Conservation (phyloP, 1,284 basidiomycete genomes). For the Phylloboletellus chloephorus region DNA sequence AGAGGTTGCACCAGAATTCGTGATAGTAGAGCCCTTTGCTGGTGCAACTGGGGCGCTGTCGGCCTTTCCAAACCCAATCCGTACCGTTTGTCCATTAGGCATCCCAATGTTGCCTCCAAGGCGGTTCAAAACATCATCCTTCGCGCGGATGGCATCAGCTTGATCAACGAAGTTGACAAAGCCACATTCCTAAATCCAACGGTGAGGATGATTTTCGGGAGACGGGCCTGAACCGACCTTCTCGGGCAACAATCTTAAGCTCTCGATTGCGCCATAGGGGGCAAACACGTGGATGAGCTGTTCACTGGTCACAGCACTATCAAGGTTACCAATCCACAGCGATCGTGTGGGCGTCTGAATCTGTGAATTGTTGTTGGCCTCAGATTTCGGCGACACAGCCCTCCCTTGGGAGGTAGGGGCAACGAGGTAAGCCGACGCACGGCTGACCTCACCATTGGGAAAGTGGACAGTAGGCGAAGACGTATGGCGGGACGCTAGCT, state of each 20-base stretch:
- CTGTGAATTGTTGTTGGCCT: constrained; percentile 58
- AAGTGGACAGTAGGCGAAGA: constrained; percentile 65
- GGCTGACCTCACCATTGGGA: constrained; percentile 54
- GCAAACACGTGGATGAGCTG: constrained; percentile 94
- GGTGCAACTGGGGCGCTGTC: constrained; percentile 89
- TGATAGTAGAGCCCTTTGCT: constrained; percentile 62
- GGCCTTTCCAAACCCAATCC: constrained; percentile 96
- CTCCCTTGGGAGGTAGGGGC: constrained; percentile 63
- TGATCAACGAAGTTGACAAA: constrained; percentile 98
- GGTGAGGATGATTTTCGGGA: constrained; percentile 8
- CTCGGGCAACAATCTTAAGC: constrained; percentile 87
- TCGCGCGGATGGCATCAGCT: constrained; percentile 89
- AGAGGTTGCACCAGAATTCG: constrained; percentile 58
- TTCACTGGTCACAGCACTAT: constrained; percentile 88
- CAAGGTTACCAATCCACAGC: constrained; percentile 96
- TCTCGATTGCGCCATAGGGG: constrained; percentile 95
- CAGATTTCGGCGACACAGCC: constrained; percentile 73
- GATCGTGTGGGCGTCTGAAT: constrained; percentile 90
- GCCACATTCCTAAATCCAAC: constrained; percentile 75
- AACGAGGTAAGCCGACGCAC: constrained; percentile 61
- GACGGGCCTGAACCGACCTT: constrained; percentile 57
- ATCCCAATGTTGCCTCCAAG: constrained; percentile 91
- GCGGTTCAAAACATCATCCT: constrained; percentile 93
- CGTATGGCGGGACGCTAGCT: constrained; percentile 44
- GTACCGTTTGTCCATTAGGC: constrained; percentile 88